These are phyloP conservation scores for Fusarium verticillioides DNA, from an alignment of 2,329 filamentous ascomycete species.

Conservation along the genomic window DNA sequence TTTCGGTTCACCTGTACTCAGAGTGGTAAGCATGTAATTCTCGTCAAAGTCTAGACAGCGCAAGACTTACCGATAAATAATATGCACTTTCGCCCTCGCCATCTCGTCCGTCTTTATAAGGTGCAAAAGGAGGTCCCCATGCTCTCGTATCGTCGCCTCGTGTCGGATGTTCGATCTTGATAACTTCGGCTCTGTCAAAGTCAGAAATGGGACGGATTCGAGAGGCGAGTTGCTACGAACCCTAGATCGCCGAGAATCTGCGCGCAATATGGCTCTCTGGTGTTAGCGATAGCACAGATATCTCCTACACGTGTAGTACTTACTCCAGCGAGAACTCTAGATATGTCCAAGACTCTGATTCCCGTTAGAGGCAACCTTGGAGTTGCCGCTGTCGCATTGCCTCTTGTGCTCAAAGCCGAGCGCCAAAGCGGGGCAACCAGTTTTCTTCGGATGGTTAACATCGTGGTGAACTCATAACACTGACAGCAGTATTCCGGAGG, in stretches of 20 bases:
- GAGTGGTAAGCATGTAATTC: neutral
- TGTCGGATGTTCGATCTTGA: slow-evolving; percentile 93
- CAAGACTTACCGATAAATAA: slow-evolving; percentile 75
- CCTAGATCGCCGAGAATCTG: slow-evolving; percentile 90
- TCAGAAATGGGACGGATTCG: neutral
- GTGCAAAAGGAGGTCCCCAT: slow-evolving; percentile 93
- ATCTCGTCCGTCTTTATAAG: slow-evolving; percentile 73
- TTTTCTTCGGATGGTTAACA: neutral
- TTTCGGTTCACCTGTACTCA: slow-evolving; percentile 83
- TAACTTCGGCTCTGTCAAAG: slow-evolving; percentile 80
- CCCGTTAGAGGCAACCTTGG: neutral
- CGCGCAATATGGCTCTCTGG: slow-evolving; percentile 85
- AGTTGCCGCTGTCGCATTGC: neutral
- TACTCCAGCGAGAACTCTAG: slow-evolving; percentile 84
- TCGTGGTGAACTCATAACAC: neutral
- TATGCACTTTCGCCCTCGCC: slow-evolving; percentile 85
- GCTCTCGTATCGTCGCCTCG: slow-evolving; percentile 92
- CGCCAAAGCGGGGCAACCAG: neutral
- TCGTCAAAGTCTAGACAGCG: rapidly evolving
- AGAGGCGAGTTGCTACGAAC: neutral
- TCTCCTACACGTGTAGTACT: rapidly evolving
- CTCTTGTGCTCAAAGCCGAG: neutral
- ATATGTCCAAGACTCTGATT: neutral
- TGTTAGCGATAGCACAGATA: rapidly evolving
- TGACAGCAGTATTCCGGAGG: no score